Percentiles rank a stretch among this genome's conserved stretches.
Conservation (phyloP, 106 monocot genomes). For the Dendrobium chrysotoxum region DNA sequence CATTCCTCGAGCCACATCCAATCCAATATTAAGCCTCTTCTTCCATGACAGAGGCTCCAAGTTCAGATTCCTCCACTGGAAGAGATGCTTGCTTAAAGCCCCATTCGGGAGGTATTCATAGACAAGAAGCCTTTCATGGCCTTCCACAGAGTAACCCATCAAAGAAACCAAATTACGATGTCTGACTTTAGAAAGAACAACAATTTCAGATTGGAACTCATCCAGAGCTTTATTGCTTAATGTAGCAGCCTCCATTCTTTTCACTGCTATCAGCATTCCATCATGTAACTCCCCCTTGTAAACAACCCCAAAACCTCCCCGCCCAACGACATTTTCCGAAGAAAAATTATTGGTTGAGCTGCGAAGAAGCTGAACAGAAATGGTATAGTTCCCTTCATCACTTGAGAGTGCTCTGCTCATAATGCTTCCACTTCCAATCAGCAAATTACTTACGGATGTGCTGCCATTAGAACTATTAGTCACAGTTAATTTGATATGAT, state of each 20-base stretch:
- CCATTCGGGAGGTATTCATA: conserved; percentile 60
- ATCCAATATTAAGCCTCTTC: conserved; percentile 44
- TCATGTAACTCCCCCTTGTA: conserved; percentile 47
- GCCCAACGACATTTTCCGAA: conserved; percentile 43
- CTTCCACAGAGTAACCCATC: conserved; percentile 44
- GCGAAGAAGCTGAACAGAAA: conserved; percentile 36
- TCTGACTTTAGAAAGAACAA: conserved; percentile 52
- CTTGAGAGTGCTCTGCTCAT: conserved; percentile 15
- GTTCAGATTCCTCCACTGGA: conserved; percentile 31
- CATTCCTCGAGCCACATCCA: conserved; percentile 53
- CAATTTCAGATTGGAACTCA: conserved; percentile 53
- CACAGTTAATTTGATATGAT: conserved; percentile 29
- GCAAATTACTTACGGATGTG: conserved; percentile 18
- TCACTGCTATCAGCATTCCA: conserved; percentile 53
- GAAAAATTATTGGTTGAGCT: conserved; percentile 34
- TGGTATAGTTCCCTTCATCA: conserved; percentile 25
- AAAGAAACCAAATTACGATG: conserved; percentile 47
- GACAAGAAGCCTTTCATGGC: conserved; percentile 42
- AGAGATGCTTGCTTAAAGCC: conserved; percentile 57
- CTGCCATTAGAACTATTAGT: conserved; percentile 17
- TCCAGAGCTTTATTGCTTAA: conserved; percentile 32
- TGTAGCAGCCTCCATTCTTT: conserved; percentile 44
- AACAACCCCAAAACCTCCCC: conserved; percentile 60
- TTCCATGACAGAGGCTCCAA: conserved; percentile 56
- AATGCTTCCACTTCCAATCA: conserved; percentile 5